A percentile compares a stretch with the other conserved stretches of the same genome.
phyloP scores from a whole-genome alignment of 2,329 filamentous ascomycete genomes.

The Colletotrichum orchidophilum region DNA sequence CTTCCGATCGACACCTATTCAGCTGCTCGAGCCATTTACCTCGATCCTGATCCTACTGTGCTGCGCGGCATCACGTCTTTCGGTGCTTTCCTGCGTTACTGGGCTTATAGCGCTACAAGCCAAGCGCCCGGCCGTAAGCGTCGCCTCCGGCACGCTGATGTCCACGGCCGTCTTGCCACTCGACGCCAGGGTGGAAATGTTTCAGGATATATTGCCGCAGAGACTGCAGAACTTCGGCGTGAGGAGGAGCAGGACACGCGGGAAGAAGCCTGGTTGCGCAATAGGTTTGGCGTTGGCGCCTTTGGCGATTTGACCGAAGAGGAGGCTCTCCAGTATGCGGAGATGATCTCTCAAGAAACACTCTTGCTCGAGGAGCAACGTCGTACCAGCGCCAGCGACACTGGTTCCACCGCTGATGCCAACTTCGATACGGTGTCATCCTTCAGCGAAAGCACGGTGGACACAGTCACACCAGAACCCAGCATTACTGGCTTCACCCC shows the following conservation, averaged over 20 bases:
- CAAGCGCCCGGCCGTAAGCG: conserved; percentile 82
- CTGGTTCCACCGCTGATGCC: conserved; percentile 59
- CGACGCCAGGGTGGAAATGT: conserved; percentile 73
- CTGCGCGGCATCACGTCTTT: conserved; percentile 89
- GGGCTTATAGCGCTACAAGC: conserved; percentile 89
- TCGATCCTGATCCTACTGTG: conserved; percentile 88
- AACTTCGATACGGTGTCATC: conserved; percentile 55
- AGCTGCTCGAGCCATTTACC: conserved; percentile 82
- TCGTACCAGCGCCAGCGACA: conserved; percentile 60
- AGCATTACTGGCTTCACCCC: conserved; percentile 56
- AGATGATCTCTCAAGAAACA: conserved; percentile 72
- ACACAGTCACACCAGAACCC: conserved; percentile 65
- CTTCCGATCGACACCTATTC: conserved; percentile 78
- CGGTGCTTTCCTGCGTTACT: conserved; percentile 88
- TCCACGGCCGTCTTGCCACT: conserved; percentile 59
- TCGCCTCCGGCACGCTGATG: conserved; percentile 74
- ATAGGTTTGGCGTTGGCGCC: conserved; percentile 82
- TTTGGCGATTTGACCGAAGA: conserved; percentile 74
- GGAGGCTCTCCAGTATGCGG: conserved; percentile 71
- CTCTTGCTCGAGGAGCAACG: conserved; percentile 66
- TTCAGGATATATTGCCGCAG: conserved; percentile 85
- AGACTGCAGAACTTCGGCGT: conserved; percentile 80
- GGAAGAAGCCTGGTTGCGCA: conserved; percentile 76
- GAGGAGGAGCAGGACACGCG: conserved; percentile 75
- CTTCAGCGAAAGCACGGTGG: conserved; percentile 51